Percentiles rank a stretch among this genome's conserved stretches.
Conservation (phyloP, 495 filamentous ascomycete genomes). For the Pseudoneurospora amorphoporcata region DNA sequence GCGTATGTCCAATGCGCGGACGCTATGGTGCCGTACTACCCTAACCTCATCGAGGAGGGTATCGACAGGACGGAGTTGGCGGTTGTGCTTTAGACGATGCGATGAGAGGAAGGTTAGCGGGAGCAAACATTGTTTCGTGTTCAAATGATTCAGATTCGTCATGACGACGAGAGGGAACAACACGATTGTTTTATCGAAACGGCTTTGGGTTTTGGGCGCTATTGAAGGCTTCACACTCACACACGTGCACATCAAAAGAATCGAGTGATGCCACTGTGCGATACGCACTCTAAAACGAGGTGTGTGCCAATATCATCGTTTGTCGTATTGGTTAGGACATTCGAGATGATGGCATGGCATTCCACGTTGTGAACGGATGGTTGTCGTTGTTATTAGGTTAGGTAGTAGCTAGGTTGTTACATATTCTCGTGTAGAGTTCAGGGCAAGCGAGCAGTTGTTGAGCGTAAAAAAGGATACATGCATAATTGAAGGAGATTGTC, state of each 20-base stretch:
- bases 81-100: slow-evolving; percentile 58
- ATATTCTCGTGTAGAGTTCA: neutral
- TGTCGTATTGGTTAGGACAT: neutral
- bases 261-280: neutral
- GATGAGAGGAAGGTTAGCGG: neutral
- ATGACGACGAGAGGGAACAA: neutral
- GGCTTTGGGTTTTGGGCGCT: neutral
- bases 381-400: neutral
- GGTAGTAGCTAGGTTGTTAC: neutral
- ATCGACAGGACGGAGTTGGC: slow-evolving; percentile 66
- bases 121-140: neutral
- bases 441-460: neutral
- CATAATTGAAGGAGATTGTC: neutral
- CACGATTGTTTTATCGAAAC: neutral
- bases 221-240: neutral
- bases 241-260: neutral
- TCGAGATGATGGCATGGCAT: neutral
- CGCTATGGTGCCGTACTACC: slow-evolving; percentile 93
- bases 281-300: neutral
- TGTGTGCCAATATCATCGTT: neutral
- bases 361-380: neutral
- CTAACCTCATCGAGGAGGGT: slow-evolving; percentile 65
- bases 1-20: slow-evolving; percentile 93
- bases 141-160: neutral
- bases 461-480: neutral